Conservation (phyloP, 2,329 filamentous ascomycete species). For the Penicillium psychrosexuale region DNA sequence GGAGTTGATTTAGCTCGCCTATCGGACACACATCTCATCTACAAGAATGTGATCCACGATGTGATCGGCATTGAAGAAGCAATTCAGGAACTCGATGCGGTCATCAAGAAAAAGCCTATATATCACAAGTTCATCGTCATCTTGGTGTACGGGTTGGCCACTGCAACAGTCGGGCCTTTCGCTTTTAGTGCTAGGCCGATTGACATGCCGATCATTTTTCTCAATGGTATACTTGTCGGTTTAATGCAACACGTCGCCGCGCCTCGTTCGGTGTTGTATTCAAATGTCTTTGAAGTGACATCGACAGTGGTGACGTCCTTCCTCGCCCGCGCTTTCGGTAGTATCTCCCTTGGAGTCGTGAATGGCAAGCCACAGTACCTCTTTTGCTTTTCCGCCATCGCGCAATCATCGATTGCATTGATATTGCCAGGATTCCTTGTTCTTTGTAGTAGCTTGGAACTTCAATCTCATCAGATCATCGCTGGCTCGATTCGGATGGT, state of each 20-base stretch:
- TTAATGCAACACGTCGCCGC: constrained; percentile 71
- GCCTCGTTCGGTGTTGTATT: constrained; percentile 66
- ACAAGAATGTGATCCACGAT: constrained; percentile 47
- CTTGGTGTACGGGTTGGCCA: constrained; percentile 69
- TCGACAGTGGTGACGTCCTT: constrained; percentile 65
- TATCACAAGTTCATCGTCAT: constrained; percentile 55
- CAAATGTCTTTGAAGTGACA: constrained; percentile 62
- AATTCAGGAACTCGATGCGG: constrained; percentile 45
- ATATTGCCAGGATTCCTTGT: constrained; percentile 67
- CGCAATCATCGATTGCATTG: constrained; percentile 67
- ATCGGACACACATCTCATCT: constrained; percentile 43
- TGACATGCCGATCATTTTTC: constrained; percentile 72
- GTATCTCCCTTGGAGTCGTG: constrained; percentile 47
- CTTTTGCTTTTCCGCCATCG: constrained; percentile 68
- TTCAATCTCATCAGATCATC: constrained; percentile 65
- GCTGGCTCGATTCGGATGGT: constrained; percentile 55
- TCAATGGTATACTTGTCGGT: constrained; percentile 70
- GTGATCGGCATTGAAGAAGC: constrained; percentile 44
- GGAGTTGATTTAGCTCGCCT: constrained; percentile 44
- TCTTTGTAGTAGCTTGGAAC: constrained; percentile 58
- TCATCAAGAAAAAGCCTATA: constrained; percentile 56
- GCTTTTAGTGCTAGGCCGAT: constrained; percentile 72
- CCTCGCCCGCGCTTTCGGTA: constrained; percentile 63
- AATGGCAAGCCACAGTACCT: constrained; percentile 38
- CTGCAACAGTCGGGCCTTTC: constrained; percentile 71